Conservation (phyloP, 306 rosid genomes). For the Prunus mume region DNA sequence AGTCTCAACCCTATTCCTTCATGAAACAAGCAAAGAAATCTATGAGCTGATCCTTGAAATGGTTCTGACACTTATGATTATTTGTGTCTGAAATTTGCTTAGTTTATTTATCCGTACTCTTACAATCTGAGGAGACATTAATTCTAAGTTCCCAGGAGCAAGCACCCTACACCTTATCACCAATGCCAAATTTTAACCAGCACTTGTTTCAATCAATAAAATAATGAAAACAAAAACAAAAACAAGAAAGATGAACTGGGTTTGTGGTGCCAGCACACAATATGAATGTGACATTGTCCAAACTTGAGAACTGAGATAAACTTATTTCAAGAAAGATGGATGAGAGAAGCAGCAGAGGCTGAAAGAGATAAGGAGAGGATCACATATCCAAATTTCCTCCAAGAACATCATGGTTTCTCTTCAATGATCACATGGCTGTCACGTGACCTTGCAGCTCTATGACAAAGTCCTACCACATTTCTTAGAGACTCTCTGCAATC, state of each 20-base stretch:
- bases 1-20: slow-evolving; percentile 16
- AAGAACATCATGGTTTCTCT: background rate
- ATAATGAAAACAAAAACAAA: background rate
- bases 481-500: background rate
- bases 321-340: slow-evolving; percentile 15
- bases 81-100: slow-evolving; percentile 19
- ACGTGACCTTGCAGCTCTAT: slow-evolving; percentile 38
- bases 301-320: background rate
- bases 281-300: background rate
- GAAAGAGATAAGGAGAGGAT: background rate
- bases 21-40: slow-evolving; percentile 29
- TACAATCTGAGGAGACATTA: slow-evolving; percentile 28
- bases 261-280: background rate
- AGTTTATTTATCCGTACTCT: slow-evolving; percentile 15
- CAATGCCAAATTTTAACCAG: background rate
- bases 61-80: slow-evolving; percentile 34
- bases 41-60: slow-evolving; percentile 11
- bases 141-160: slow-evolving; percentile 25
- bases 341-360: background rate
- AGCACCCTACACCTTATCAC: slow-evolving; percentile 8
- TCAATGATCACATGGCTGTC: slow-evolving; percentile 47
- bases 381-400: slow-evolving; percentile 9
- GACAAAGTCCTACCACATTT: slow-evolving; percentile 30
- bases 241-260: background rate
- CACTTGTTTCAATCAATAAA: background rate